phyloP scores from a whole-genome alignment of 2,329 filamentous ascomycete species.

The Fusarium miscanthi region DNA sequence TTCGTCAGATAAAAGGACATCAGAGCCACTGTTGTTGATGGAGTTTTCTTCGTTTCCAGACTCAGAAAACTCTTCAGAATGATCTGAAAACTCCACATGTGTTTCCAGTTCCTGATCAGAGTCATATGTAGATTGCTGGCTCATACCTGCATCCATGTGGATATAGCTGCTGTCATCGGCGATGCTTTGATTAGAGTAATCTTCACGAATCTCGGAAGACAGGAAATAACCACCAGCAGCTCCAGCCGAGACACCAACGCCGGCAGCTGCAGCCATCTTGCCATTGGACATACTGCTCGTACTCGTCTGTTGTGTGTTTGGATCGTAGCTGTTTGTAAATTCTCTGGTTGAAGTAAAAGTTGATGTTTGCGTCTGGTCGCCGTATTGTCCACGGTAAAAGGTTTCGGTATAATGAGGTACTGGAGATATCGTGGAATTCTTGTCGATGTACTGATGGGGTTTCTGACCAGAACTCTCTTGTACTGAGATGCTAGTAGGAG shows the following conservation, averaged over 20 bases:
- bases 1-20: neutral
- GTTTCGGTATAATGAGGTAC: neutral
- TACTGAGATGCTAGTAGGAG: neutral
- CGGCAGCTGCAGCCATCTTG: neutral
- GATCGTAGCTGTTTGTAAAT: neutral
- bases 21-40: neutral
- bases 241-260: neutral
- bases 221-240: slow-evolving; percentile 1
- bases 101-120: neutral
- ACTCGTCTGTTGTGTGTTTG: neutral
- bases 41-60: neutral
- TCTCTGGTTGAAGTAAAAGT: neutral
- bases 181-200: neutral
- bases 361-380: neutral
- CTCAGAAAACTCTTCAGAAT: neutral
- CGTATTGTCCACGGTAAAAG: neutral
- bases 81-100: neutral
- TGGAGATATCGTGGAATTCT: neutral
- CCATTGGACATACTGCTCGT: neutral
- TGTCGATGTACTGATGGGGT: neutral
- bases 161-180: neutral
- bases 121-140: neutral
- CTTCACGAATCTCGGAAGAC: neutral
- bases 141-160: neutral
- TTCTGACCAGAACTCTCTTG: neutral